Percentiles rank a stretch among this genome's conserved stretches.
These are phyloP conservation scores for Entomophthora muscae DNA, from an alignment of 371 early-diverging fungal genomes.

Conservation along the genomic window DNA sequence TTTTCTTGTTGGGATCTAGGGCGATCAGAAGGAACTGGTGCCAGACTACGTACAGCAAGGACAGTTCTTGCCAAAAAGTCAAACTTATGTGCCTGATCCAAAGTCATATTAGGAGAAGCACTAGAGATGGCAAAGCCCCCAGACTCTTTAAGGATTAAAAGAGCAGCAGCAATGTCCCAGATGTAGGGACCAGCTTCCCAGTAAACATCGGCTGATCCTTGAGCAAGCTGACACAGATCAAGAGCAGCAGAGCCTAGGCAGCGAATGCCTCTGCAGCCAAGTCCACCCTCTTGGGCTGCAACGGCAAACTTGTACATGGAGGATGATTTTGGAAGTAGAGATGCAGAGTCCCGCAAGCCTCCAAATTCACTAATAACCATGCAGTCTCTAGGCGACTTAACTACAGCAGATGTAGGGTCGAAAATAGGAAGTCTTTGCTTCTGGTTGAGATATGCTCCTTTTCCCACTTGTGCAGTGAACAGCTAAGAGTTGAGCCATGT, in stretches of 20 bases:
- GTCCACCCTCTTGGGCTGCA: constrained; percentile 16
- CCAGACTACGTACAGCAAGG: background rate
- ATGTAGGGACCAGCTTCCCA: constrained; percentile 68
- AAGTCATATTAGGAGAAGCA: background rate
- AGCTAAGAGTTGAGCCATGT: constrained; percentile 15
- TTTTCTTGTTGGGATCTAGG: background rate
- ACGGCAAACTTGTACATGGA: constrained; percentile 28
- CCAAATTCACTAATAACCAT: constrained; percentile 74
- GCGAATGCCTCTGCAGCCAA: constrained; percentile 53
- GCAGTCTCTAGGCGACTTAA: constrained; percentile 39
- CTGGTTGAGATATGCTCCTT: constrained; percentile 45
- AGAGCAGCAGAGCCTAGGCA: constrained; percentile 65
- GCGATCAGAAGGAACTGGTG: background rate
- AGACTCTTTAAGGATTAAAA: constrained; percentile 46
- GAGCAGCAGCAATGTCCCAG: constrained; percentile 72
- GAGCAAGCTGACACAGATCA: constrained; percentile 60
- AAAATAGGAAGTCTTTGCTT: constrained; percentile 31
- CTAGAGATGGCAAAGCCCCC: constrained; percentile 44
- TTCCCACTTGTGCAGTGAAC: constrained; percentile 38
- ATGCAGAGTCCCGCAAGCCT: constrained; percentile 33
- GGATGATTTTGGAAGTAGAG: constrained; percentile 42
- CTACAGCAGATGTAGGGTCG: constrained; percentile 26
- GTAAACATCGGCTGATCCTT: constrained; percentile 68
- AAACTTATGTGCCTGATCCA: background rate
- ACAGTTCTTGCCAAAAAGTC: background rate